A percentile compares a stretch with the other conserved stretches of the same genome.
phyloP scores from a whole-genome alignment of 2,329 filamentous ascomycete genomes.

The Chaetothyriales sp. region DNA sequence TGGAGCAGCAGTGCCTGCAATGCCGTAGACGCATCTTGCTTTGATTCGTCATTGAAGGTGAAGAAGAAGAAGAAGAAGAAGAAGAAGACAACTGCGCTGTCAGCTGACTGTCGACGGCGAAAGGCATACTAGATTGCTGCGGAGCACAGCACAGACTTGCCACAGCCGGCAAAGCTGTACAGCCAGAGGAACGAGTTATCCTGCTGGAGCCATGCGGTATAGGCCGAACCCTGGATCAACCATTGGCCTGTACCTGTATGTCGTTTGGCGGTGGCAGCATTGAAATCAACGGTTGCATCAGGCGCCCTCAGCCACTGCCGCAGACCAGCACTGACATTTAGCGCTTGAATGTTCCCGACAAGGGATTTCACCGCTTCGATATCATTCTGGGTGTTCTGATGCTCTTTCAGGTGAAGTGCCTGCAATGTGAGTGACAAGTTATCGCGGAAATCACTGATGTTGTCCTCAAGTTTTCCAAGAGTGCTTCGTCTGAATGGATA shows the following conservation, averaged over 20 bases:
- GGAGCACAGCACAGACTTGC: conserved; percentile 22
- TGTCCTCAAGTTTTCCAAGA: conserved; percentile 27
- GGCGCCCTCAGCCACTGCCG: conserved; percentile 26
- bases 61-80: no score
- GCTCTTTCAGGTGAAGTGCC: conserved; percentile 22
- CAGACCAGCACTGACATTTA: conserved; percentile 17
- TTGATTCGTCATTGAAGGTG: conserved; percentile 18
- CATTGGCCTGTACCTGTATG: conserved; percentile 24
- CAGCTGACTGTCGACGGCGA: conserved; percentile 2
- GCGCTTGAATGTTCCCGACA: conserved; percentile 18
- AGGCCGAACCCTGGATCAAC: conserved; percentile 12
- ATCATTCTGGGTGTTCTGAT: conserved; percentile 17
- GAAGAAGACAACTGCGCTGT: conserved; percentile 16
- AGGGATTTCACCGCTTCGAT: conserved; percentile 20
- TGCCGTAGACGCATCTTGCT: conserved; percentile 15
- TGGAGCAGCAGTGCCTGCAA: conserved; percentile 20
- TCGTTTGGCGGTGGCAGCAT: conserved; percentile 21
- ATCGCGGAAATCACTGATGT: conserved; percentile 23
- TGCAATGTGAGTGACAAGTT: conserved; percentile 23
- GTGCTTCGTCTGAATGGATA: conserved; percentile 28
- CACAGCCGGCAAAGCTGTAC: conserved; percentile 20
- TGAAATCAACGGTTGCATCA: conserved; percentile 24
- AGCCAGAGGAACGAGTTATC: conserved; percentile 21
- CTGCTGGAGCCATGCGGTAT: conserved; percentile 15
- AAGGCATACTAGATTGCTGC: conserved; percentile 18